Evolutionary conservation across 2,329 filamentous ascomycete genomes (phyloP), one percentile per base, ranked within the genome.

Genomic region (Xylariaceae sp.): DNA sequence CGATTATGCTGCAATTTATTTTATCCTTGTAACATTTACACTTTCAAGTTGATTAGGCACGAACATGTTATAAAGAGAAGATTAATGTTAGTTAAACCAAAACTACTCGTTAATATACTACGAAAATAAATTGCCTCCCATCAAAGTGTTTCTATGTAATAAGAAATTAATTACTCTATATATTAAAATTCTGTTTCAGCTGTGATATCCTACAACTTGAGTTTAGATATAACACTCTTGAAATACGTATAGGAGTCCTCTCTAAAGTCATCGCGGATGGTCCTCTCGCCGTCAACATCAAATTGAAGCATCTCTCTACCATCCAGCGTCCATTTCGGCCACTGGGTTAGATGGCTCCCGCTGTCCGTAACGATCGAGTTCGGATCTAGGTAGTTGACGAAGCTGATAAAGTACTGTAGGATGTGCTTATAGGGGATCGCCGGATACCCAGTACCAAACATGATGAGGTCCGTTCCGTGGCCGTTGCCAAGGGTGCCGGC

Each of bases 321-420:
- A 40, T 33, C 35, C 50, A 53, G 13, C 42, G 29, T 33, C 21
- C 26, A 43, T 27, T 18, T 26, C 18, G 33, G 45, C 33, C 42
- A 33, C 16, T 33, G 13, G 16, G 40, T 27, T 18, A 37, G 20
- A 20, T 18, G 13, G 21, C 16, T 29, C 16, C 26, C 26, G 6
- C 18, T 15, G 4, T 10, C 40, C 3, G n/a, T 23, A 10, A 18
- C 21, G n/a, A 40, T 40, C 36, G 10, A 7, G 26, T 43, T 43
- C 26, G 40, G 40, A 24, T 43, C 26, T 6, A 27, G 26, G 26
- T 43, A 29, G 23, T 30, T 27, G 10, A 43, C 26, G n/a, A 43
- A 43, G 11, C 26, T 43, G 16, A 43, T 15, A 16, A 29, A 43
- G 9, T 29, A 43, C 36, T 43, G 40, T n/a, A 26, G 24, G 23